Conservation (phyloP, 495 filamentous ascomycete genomes). For the Cairneyella variabilis region DNA sequence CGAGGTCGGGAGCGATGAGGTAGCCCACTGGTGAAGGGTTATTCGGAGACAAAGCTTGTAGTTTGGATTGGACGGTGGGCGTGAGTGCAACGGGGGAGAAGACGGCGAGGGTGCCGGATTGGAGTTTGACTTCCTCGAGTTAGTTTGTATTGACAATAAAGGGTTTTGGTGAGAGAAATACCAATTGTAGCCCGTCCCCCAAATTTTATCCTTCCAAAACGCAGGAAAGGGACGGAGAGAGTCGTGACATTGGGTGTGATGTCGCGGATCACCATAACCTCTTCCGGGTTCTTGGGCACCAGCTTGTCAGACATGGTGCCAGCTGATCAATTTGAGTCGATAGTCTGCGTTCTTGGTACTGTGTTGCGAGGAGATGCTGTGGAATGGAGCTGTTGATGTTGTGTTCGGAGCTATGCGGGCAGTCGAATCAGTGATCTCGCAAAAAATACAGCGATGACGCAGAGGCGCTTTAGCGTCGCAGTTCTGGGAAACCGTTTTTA, state of each 20-base stretch:
- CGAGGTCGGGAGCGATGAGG: constrained; percentile 79
- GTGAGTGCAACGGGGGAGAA: constrained; percentile 89
- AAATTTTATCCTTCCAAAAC: constrained; percentile 75
- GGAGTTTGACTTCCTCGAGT: constrained; percentile 60
- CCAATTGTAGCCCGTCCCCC: constrained; percentile 85
- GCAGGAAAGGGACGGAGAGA: constrained; percentile 77
- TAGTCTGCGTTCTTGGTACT: no score
- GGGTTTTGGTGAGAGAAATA: constrained; percentile 34
- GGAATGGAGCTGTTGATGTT: no score
- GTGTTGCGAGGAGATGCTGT: no score
- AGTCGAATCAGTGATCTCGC: no score
- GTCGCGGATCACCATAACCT: constrained; percentile 83
- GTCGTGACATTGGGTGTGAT: constrained; percentile 77
- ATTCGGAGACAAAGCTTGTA: constrained; percentile 34
- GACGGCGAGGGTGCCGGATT: constrained; percentile 73
- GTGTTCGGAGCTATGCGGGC: no score
- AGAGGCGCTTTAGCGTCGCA: no score
- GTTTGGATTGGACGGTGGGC: constrained; percentile 63
- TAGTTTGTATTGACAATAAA: constrained; percentile 7
- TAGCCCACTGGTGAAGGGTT: constrained; percentile 65
- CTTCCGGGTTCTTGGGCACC: constrained; percentile 54
- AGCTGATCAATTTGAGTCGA: no score
- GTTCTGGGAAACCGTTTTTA: no score
- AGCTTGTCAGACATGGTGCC: constrained; percentile 30
- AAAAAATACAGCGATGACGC: no score